phyloP scores from a whole-genome alignment of 225 moss, liverwort and hornwort genomes.

The Bryum argenteum region DNA sequence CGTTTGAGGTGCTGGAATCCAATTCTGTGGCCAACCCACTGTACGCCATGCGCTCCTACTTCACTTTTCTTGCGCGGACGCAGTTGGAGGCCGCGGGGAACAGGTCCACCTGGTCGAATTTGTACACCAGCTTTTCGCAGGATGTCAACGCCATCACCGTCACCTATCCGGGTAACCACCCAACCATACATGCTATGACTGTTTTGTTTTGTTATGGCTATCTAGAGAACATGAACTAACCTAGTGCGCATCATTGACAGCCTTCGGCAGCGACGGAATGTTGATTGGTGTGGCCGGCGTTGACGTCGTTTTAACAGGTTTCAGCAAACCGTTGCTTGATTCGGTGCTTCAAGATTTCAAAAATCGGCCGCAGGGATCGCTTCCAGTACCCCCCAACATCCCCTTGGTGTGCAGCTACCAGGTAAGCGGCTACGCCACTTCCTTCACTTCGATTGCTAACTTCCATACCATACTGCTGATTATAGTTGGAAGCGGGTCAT shows the following conservation, averaged over 20 bases:
- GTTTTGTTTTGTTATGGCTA: too few relatives aligned
- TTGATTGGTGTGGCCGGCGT: conserved; percentile 31
- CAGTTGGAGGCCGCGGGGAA: neutral
- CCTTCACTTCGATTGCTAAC: too few relatives aligned
- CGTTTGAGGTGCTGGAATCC: conserved; percentile 25
- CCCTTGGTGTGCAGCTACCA: conserved; percentile 25
- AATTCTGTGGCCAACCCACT: conserved; percentile 14
- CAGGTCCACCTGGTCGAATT: conserved; percentile 14
- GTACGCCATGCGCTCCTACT: conserved; percentile 27
- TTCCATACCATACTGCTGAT: too few relatives aligned
- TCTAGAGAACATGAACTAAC: neutral
- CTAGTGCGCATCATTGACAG: neutral
- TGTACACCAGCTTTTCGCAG: conserved; percentile 10
- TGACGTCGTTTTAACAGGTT: conserved; percentile 1
- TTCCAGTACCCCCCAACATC: conserved; percentile 12
- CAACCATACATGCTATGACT: neutral
- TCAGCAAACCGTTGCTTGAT: neutral
- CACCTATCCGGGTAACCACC: conserved; percentile 7
- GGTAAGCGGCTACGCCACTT: too few relatives aligned
- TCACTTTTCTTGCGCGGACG: conserved; percentile 23
- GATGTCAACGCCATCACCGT: neutral
- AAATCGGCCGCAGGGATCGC: conserved; percentile 6
- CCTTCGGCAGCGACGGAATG: conserved; percentile 11
- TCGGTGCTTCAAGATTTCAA: neutral
- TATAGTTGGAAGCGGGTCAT: neutral